These are phyloP conservation scores for Cornus controversa DNA, from an alignment of 148 eudicot species.

Conservation along the genomic window DNA sequence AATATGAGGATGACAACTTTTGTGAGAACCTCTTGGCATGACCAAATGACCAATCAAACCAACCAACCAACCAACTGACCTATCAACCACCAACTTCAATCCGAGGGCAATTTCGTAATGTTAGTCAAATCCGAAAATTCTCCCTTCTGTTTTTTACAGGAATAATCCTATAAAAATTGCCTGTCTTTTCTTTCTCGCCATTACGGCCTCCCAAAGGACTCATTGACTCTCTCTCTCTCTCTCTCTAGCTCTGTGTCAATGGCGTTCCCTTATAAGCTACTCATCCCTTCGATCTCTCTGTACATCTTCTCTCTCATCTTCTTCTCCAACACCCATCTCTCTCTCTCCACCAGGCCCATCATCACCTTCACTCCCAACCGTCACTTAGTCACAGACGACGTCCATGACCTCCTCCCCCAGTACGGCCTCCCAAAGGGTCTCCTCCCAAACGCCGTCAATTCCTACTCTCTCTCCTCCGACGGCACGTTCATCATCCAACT, in stretches of 20 bases:
- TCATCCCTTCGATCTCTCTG: neutral
- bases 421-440: conserved; percentile 75
- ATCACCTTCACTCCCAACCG: too few relatives aligned
- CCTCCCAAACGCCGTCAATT: conserved; percentile 53
- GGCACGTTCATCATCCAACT: conserved; percentile 50
- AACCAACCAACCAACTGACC: too few relatives aligned
- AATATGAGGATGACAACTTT: too few relatives aligned
- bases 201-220: too few relatives aligned
- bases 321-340: conserved; percentile 15
- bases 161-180: too few relatives aligned
- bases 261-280: neutral
- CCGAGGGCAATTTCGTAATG: too few relatives aligned
- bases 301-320: conserved; percentile 19
- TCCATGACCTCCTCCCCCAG: conserved; percentile 70
- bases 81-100: too few relatives aligned
- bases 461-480: conserved; percentile 58
- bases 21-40: too few relatives aligned
- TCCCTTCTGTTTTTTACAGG: too few relatives aligned
- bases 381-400: conserved; percentile 44
- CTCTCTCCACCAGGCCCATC: conserved; percentile 19
- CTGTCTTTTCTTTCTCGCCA: too few relatives aligned
- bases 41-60: too few relatives aligned
- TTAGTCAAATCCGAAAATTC: too few relatives aligned
- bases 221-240: conserved; percentile 7
- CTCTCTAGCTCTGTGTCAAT: conserved; percentile 7